Conservation (phyloP, 2,329 filamentous ascomycete species). For the Ophiosphaerella herpotricha region DNA sequence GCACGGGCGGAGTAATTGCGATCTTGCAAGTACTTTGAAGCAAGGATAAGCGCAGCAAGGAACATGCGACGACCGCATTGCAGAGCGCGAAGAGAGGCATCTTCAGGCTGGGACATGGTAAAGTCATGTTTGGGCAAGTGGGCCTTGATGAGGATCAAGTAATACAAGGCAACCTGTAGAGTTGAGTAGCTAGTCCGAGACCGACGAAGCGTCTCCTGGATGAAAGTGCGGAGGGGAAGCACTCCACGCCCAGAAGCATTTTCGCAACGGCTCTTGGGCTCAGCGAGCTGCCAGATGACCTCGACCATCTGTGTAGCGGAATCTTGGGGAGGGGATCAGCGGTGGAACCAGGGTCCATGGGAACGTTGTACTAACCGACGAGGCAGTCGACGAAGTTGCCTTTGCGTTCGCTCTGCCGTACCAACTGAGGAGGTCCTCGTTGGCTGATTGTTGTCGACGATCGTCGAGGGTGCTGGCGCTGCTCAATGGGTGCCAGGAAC, state of each 20-base stretch:
- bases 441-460: slow-evolving; percentile 60
- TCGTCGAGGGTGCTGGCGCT: slow-evolving; percentile 66
- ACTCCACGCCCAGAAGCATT: slow-evolving; percentile 70
- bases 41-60: slow-evolving; percentile 88
- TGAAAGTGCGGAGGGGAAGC: slow-evolving; percentile 89
- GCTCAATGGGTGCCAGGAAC: slow-evolving; percentile 61
- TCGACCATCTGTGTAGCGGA: slow-evolving; percentile 97
- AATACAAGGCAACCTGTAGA: slow-evolving; percentile 94
- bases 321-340: slow-evolving; percentile 63
- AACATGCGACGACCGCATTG: slow-evolving; percentile 99
- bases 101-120: slow-evolving; percentile 80
- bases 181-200: slow-evolving; percentile 98
- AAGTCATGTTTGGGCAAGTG: slow-evolving; percentile 84
- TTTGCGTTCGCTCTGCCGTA: slow-evolving; percentile 90
- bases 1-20: slow-evolving; percentile 96
- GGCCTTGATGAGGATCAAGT: slow-evolving; percentile 89
- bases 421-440: slow-evolving; percentile 72
- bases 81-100: slow-evolving; percentile 76
- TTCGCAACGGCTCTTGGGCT: slow-evolving; percentile 75
- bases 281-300: slow-evolving; percentile 93
- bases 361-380: slow-evolving; percentile 75
- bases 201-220: slow-evolving; percentile 92
- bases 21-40: slow-evolving; percentile 97
- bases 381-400: slow-evolving; percentile 94
- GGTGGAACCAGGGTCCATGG: slow-evolving; percentile 40